phyloP scores from a whole-genome alignment of 345 rosid species.

The Lumnitzera littorea region DNA sequence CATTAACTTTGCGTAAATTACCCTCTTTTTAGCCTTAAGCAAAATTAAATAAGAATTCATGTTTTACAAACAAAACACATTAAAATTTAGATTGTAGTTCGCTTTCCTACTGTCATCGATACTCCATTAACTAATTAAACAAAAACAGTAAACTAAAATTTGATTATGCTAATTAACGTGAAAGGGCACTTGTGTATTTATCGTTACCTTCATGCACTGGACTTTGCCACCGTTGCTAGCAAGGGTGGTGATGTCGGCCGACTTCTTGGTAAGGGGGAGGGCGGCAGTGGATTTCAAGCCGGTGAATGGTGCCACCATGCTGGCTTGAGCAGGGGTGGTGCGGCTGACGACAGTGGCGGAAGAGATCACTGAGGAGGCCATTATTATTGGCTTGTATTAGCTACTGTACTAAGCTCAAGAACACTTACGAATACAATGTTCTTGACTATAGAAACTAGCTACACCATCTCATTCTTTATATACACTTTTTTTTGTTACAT shows the following conservation, averaged over 20 bases:
- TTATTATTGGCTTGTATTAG: constrained; percentile 4
- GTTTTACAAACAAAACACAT: no score
- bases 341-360: constrained; percentile 20
- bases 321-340: constrained; percentile 17
- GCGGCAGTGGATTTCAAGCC: constrained; percentile 26
- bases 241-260: constrained; percentile 22
- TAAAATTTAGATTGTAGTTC: no score
- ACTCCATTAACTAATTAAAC: no score
- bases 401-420: not conserved
- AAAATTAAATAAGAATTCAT: no score
- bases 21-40: no score
- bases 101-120: no score
- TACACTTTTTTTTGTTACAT: not conserved
- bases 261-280: constrained; percentile 24
- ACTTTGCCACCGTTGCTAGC: constrained; percentile 33
- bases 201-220: constrained; percentile 20
- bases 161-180: no score
- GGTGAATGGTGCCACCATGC: constrained; percentile 33
- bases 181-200: no score
- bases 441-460: no score
- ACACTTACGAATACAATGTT: no score
- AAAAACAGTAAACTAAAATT: no score
- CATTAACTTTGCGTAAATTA: no score
- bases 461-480: not conserved
- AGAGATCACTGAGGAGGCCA: constrained; percentile 31